Evolutionary conservation across 805 yeast species (phyloP), one percentile per base, ranked within the genome.

Genomic region (Metschnikowia bowlesiae): DNA sequence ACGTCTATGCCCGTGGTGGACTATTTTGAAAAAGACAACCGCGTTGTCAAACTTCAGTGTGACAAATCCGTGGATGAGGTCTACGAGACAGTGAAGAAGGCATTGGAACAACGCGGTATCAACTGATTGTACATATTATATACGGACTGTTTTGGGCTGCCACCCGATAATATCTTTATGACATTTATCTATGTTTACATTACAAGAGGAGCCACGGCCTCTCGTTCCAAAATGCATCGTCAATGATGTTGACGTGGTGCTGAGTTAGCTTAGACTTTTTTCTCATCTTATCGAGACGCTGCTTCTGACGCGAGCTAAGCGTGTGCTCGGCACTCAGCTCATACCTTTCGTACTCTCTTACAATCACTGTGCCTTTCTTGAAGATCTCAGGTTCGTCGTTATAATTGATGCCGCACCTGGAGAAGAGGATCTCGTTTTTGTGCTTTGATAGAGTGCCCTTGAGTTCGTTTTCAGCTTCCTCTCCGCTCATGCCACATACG

Each of bases 1-100:
- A 90, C 97, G 4, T 84, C 92, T 57, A 85, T 85, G 88, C 99
- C 99, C 4, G 98, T 94, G 13, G 89, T 94, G 41, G 87, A 91
- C 48, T 82, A 88, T 66, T 92, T 78, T 59, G 89, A 82, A 39
- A 76, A 81, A 58, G 85, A 83, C 58, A 81, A 75, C 49, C 85
- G 82, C 63, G 97, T 92, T 16, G 85, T 89, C 44, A 84, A 80
- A 62, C 82, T 92, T 37, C 74, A 76, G 51, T 92, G 98, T 67
- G 84, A 90, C 63, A 82, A 84, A 60, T 74, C 92, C 1, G 92
- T 88, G 32, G 96, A 90, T 39, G 75, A 73, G 42, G 98, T 91
- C 30, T 89, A 87, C 61, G 63, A 57, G 8, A 74, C 83, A 51
- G 96, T 92, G 39, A 78, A 83, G 64, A 69, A 68, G 22, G 89